A percentile compares a stretch with the other conserved stretches of the same genome.
phyloP scores from a whole-genome alignment of 2,329 filamentous ascomycete genomes.

The Pestalotiopsis sp. region DNA sequence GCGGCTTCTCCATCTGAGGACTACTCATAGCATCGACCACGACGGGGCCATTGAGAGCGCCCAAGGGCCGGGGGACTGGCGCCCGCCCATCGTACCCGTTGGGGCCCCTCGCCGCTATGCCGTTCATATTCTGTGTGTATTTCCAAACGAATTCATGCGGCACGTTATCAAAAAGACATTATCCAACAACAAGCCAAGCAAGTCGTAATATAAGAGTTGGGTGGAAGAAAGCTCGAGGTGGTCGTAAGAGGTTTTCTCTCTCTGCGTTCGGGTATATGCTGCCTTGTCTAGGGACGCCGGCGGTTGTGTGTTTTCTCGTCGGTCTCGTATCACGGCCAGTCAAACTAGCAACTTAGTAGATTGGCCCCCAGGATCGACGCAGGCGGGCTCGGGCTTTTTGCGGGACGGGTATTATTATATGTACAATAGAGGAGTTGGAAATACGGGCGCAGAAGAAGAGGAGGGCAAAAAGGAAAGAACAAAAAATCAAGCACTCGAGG shows the following conservation, averaged over 20 bases:
- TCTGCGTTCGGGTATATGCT: not conserved
- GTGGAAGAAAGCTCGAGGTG: not conserved
- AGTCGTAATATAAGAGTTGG: not conserved
- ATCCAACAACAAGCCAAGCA: not conserved
- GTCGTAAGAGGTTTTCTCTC: not conserved
- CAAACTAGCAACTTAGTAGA: not conserved
- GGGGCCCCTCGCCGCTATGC: constrained; percentile 30
- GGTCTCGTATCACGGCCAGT: not conserved
- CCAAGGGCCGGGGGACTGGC: constrained; percentile 22
- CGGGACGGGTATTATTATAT: constrained; percentile 5
- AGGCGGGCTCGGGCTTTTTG: not conserved
- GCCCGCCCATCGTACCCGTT: constrained; percentile 34
- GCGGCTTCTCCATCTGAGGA: constrained; percentile 55
- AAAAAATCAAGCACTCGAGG: not conserved
- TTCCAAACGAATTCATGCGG: constrained; percentile 7
- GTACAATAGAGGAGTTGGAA: not conserved
- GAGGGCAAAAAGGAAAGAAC: not conserved
- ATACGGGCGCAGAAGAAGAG: not conserved
- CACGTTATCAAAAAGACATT: constrained; percentile 15
- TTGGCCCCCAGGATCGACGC: not conserved
- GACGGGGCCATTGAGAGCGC: constrained; percentile 47
- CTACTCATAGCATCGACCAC: constrained; percentile 59
- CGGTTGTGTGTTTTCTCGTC: not conserved
- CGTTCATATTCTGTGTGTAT: constrained; percentile 15
- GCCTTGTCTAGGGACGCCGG: not conserved